phyloP scores from a whole-genome alignment of 2,329 filamentous ascomycete genomes.

The Emergomyces orientalis region DNA sequence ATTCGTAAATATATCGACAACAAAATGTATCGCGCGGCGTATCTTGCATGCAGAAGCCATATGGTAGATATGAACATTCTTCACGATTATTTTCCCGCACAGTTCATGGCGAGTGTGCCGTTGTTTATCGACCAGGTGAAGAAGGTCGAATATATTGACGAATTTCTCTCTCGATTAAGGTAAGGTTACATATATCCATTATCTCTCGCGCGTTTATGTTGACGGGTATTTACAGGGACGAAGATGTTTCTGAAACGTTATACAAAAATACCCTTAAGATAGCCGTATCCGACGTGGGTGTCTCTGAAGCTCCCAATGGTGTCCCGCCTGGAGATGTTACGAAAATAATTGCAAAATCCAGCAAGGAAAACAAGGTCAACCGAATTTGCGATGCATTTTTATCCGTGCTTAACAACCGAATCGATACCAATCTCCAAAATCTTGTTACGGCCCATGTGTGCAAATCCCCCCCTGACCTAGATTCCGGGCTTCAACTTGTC shows the following conservation, averaged over 20 bases:
- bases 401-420: slow-evolving; percentile 52
- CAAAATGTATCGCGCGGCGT: slow-evolving; percentile 75
- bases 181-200: slow-evolving; percentile 32
- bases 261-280: slow-evolving; percentile 72
- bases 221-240: slow-evolving; percentile 46
- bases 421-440: slow-evolving; percentile 67
- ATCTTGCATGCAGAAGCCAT: slow-evolving; percentile 79
- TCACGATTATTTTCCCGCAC: slow-evolving; percentile 80
- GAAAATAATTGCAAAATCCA: slow-evolving; percentile 10
- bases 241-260: slow-evolving; percentile 88
- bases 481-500: slow-evolving; percentile 72
- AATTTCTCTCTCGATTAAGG: slow-evolving; percentile 81
- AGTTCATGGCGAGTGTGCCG: slow-evolving; percentile 68
- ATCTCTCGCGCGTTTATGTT: slow-evolving; percentile 15
- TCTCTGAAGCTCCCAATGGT: slow-evolving; percentile 9
- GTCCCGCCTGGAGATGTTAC: background rate
- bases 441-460: slow-evolving; percentile 91
- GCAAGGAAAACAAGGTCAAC: slow-evolving; percentile 61
- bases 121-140: slow-evolving; percentile 77
- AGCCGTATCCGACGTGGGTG: slow-evolving; percentile 22
- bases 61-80: slow-evolving; percentile 97
- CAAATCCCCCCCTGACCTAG: slow-evolving; percentile 82
- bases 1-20: slow-evolving; percentile 72
- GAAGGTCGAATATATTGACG: slow-evolving; percentile 72
- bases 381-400: slow-evolving; percentile 79